Evolutionary conservation across 305 asterid species (phyloP), one percentile per base, ranked within the genome.

Genomic region (Solanum hybrid): DNA sequence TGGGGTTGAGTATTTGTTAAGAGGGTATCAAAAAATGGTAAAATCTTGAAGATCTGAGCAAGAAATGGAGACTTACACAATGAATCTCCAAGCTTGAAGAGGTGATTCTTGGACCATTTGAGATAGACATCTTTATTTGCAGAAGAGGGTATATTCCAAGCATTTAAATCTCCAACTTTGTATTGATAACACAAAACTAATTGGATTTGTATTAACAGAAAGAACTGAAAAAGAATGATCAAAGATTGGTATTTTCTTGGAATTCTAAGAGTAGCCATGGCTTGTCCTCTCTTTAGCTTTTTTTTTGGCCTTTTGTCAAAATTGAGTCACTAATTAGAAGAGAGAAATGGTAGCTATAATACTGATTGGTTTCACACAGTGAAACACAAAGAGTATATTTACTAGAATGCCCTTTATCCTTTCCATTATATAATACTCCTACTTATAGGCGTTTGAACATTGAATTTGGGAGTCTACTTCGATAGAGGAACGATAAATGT

Each of bases 111-210:
- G 91, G 99, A 90, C 99, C 99, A 96, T 51, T 92, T 91, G 88
- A 87, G 74, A 93, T 94, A 96, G 90, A 94, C 76, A 86, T 94
- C 90, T 40, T 94, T 94, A 88, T 95, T 95, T 85, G 96, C 90
- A 18, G 93, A 90, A 46, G 94, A 35, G 82, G 98, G 99, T n/a
- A 94, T 81, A 89, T 93, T 92, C 99, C 99, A 97, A 57, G 92
- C 95, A 89, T 92, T 89, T 87, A 97, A 92, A 91, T 95, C 98
- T 89, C 98, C 99, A 26, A 97, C 97, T 87, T 94, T 89, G 96
- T 93, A 93, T 28, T 84, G 94, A 90, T 84, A 88, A 93, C 97
- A 92, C 14, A 87, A 29, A 20, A 92, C 93, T 37, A 77, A 2
- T 51, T 87, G 29, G 61, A 87, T 85, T 88, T 92, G 95, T 35